Percentiles rank a stretch among this genome's conserved stretches.
These are phyloP conservation scores for Arthromyces matolae DNA, from an alignment of 768 basidiomycete species.

Conservation along the genomic window DNA sequence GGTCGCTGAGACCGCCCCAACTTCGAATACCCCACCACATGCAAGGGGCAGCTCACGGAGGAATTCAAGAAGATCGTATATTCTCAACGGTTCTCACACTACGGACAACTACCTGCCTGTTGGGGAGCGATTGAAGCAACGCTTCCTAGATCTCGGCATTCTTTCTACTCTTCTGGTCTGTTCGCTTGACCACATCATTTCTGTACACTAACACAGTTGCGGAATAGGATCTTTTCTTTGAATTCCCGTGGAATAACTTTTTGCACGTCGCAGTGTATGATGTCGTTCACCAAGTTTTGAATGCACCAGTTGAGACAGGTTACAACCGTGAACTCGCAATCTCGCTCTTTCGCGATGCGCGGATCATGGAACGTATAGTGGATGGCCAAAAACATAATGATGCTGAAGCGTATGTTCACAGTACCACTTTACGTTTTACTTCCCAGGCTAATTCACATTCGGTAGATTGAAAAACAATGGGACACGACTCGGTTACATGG, in stretches of 20 bases:
- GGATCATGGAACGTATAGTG: conserved; percentile 79
- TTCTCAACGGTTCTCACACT: conserved; percentile 23
- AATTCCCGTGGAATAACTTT: conserved; percentile 97
- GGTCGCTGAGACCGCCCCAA: too few species aligned
- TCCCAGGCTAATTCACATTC: not conserved
- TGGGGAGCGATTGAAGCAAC: conserved; percentile 78
- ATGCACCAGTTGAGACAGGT: conserved; percentile 78
- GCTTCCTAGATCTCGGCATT: conserved; percentile 72
- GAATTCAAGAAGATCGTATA: conserved; percentile 46
- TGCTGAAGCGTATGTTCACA: conserved; percentile 56
- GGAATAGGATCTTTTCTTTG: conserved; percentile 86
- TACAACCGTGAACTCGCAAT: conserved; percentile 82
- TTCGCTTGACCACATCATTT: conserved; percentile 5
- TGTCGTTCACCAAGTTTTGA: conserved; percentile 90
- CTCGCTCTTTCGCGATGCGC: conserved; percentile 82
- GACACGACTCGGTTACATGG: conserved; percentile 91
- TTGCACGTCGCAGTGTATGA: conserved; percentile 96
- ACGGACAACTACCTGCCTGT: conserved; percentile 44
- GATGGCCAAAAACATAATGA: conserved; percentile 84
- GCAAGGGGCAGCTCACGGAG: conserved; percentile 41
- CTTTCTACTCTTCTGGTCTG: conserved; percentile 75
- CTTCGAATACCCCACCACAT: conserved; percentile 27
- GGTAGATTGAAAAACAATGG: conserved; percentile 68
- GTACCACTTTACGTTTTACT: not conserved
- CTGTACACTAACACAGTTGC: not conserved